Conservation (phyloP, 768 basidiomycete genomes). For the Lenzites betulinus region DNA sequence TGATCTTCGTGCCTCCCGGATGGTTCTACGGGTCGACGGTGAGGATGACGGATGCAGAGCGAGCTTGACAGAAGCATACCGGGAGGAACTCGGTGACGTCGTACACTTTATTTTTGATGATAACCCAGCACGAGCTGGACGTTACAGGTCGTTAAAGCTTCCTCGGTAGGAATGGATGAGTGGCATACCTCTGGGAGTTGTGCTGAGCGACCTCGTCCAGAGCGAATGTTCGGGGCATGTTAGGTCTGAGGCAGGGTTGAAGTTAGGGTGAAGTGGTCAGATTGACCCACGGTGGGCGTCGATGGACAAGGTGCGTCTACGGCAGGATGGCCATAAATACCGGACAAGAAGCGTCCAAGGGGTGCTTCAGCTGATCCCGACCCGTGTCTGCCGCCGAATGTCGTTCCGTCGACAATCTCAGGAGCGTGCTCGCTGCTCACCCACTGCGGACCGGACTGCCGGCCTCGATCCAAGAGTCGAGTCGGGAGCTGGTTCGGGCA, state of each 20-base stretch:
- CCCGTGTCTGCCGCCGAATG: constrained; percentile 2
- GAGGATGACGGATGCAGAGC: neutral
- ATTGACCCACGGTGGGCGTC: no score
- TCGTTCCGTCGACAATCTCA: constrained; percentile 4
- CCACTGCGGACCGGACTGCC: neutral
- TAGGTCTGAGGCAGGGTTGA: neutral
- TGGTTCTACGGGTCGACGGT: constrained; percentile 54
- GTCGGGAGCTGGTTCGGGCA: no score
- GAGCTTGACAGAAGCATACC: constrained; percentile 38
- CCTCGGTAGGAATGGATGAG: neutral
- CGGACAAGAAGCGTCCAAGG: constrained; percentile 5
- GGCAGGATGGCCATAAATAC: constrained; percentile 7
- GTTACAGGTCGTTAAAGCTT: neutral
- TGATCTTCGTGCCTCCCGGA: constrained; percentile 81
- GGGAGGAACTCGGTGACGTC: constrained; percentile 81
- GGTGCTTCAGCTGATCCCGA: constrained; percentile 9
- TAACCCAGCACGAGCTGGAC: constrained; percentile 81
- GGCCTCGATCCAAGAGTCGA: neutral
- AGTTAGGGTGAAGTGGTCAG: neutral
- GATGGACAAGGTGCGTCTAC: neutral
- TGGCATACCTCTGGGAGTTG: constrained; percentile 49
- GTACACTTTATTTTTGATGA: constrained; percentile 79
- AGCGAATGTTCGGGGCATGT: constrained; percentile 40
- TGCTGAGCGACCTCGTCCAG: constrained; percentile 65
- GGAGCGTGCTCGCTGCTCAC: neutral